Conservation (phyloP, 305 asterid species). For the Rubia tinctorum region DNA sequence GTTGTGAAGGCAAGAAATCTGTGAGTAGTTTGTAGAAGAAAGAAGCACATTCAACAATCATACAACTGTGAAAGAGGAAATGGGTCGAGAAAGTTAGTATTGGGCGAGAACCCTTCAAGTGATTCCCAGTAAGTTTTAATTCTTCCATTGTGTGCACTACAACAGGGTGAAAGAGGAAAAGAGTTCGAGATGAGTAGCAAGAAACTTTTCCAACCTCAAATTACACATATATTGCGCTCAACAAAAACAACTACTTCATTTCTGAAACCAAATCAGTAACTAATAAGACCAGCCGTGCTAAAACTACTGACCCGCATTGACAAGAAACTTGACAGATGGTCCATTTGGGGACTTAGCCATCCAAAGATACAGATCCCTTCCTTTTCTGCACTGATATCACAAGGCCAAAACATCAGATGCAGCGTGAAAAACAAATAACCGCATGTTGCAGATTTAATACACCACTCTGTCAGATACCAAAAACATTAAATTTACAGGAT, state of each 20-base stretch:
- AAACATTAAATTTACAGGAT: too few relatives aligned
- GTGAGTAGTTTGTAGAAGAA: slow-evolving; percentile 12
- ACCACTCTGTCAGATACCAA: too few relatives aligned
- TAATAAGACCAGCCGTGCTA: too few relatives aligned
- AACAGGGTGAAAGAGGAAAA: neutral
- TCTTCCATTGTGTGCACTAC: slow-evolving; percentile 98
- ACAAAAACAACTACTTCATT: neutral
- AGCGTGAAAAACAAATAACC: neutral
- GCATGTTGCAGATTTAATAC: too few relatives aligned
- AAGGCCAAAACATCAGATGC: slow-evolving; percentile 13
- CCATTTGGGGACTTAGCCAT: slow-evolving; percentile 47
- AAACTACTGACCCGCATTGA: too few relatives aligned
- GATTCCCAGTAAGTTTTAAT: slow-evolving; percentile 95
- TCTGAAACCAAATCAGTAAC: neutral
- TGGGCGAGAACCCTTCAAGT: slow-evolving; percentile 90
- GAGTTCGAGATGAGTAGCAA: neutral
- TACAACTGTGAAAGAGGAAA: slow-evolving; percentile 31
- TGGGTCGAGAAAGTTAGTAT: slow-evolving; percentile 71
- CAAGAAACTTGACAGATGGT: slow-evolving; percentile 22
- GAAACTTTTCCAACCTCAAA: neutral
- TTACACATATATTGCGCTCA: neutral
- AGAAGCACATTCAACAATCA: neutral
- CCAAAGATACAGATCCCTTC: slow-evolving; percentile 46
- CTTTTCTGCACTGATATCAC: slow-evolving; percentile 80
- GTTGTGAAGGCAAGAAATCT: slow-evolving; percentile 72